Percentiles rank a stretch among this genome's conserved stretches.
These are phyloP conservation scores for Novymonas esmeraldas DNA, from an alignment of 208 protist species.

Conservation along the genomic window DNA sequence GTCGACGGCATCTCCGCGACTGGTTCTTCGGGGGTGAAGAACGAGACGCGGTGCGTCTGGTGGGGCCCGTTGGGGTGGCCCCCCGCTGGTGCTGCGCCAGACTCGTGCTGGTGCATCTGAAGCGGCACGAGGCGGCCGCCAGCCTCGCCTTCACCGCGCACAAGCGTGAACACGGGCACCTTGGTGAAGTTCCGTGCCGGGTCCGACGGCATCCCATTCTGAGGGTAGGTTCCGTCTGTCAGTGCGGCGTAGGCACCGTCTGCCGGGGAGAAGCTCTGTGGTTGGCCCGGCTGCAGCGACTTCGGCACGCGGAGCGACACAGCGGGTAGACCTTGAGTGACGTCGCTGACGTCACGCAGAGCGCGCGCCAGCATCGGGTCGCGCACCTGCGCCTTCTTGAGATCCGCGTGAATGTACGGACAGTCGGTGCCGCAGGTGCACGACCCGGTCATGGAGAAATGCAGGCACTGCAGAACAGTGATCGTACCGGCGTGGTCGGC, in stretches of 20 bases:
- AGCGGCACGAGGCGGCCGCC: slow-evolving; percentile 15
- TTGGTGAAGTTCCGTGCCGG: slow-evolving; percentile 12
- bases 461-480: slow-evolving; percentile 41
- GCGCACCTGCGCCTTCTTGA: slow-evolving; percentile 44
- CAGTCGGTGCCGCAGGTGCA: slow-evolving; percentile 40
- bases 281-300: slow-evolving; percentile 11
- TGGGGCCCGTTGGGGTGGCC: not conserved
- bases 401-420: slow-evolving; percentile 45
- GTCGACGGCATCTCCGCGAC: slow-evolving; percentile 1
- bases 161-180: slow-evolving; percentile 24
- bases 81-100: not conserved
- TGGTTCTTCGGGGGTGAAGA: slow-evolving; percentile 4
- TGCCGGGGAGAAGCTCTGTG: slow-evolving; percentile 8
- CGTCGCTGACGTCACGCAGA: slow-evolving; percentile 42
- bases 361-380: slow-evolving; percentile 44
- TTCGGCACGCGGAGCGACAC: slow-evolving; percentile 4
- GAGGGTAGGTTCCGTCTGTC: slow-evolving; percentile 8
- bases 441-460: slow-evolving; percentile 38
- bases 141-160: slow-evolving; percentile 17
- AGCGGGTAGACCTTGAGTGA: slow-evolving; percentile 10
- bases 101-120: slow-evolving; percentile 3
- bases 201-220: slow-evolving; percentile 10
- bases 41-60: slow-evolving; percentile 8
- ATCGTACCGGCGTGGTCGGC: slow-evolving; percentile 25
- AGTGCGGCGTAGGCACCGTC: slow-evolving; percentile 12